phyloP scores from a whole-genome alignment of 2,329 filamentous ascomycete genomes.

The Zymoseptoria pseudotritici region DNA sequence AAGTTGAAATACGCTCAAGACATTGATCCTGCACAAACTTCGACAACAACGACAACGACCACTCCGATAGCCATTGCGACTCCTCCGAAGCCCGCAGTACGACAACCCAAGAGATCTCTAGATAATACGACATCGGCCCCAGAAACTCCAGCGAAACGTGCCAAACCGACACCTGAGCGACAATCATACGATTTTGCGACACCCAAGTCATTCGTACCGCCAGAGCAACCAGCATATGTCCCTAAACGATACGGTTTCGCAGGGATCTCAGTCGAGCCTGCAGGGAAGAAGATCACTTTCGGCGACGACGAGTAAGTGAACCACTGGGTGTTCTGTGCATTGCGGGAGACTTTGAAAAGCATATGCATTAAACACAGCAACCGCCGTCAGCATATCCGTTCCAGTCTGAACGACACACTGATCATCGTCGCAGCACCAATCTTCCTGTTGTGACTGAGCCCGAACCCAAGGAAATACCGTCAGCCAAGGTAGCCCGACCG shows the following conservation, averaged over 20 bases:
- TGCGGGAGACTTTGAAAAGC: neutral
- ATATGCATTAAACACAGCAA: neutral
- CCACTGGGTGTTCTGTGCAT: neutral
- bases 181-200: neutral
- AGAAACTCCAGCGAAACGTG: slow-evolving; percentile 8
- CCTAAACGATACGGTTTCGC: neutral
- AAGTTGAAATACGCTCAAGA: slow-evolving; percentile 50
- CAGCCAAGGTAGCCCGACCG: slow-evolving; percentile 1
- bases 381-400: neutral
- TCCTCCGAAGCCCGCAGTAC: neutral
- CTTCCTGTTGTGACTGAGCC: neutral
- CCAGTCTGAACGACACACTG: neutral
- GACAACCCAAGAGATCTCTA: neutral
- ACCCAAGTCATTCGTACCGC: neutral
- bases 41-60: neutral
- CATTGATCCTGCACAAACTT: slow-evolving; percentile 2
- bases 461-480: neutral
- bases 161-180: slow-evolving; percentile 1
- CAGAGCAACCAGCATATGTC: neutral
- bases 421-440: neutral
- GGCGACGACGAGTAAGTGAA: slow-evolving; percentile 17
- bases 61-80: neutral
- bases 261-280: neutral
- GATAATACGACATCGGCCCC: slow-evolving; percentile 5
- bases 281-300: slow-evolving; percentile 14